Conservation (phyloP, 2,329 filamentous ascomycete species). For the Aureobasidium sp. region DNA sequence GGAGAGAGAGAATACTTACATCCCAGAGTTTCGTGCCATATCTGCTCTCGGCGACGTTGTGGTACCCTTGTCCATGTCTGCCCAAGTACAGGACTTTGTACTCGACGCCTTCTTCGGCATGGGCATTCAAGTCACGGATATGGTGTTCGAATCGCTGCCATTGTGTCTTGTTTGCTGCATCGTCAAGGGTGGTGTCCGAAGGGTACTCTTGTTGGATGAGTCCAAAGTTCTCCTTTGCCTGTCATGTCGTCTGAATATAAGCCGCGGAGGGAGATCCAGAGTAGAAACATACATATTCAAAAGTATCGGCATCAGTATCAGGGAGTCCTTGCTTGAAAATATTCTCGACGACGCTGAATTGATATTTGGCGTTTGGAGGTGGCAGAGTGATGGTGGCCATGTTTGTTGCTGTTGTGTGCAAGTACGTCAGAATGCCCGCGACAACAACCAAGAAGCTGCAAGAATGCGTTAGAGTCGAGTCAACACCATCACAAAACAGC, state of each 20-base stretch:
- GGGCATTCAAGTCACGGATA: conserved; percentile 42
- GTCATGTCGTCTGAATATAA: neutral
- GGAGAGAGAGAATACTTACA: conserved; percentile 7
- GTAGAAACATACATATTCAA: conserved; percentile 53
- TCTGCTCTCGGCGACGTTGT: conserved; percentile 20
- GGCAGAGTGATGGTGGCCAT: conserved; percentile 17
- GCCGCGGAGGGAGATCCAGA: neutral
- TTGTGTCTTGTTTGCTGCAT: conserved; percentile 41
- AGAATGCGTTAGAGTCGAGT: neutral
- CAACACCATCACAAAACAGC: too few species aligned
- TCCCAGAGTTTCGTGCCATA: conserved; percentile 22
- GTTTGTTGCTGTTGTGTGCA: neutral
- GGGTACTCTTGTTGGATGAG: conserved; percentile 53
- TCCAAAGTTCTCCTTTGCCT: conserved; percentile 52
- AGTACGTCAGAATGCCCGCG: neutral
- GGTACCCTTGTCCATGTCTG: conserved; percentile 21
- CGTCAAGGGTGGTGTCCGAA: conserved; percentile 33
- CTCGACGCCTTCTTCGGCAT: conserved; percentile 42
- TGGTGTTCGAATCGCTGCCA: conserved; percentile 60
- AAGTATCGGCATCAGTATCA: conserved; percentile 48
- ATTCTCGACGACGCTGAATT: conserved; percentile 33
- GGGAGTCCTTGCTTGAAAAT: conserved; percentile 59
- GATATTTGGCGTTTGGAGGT: conserved; percentile 17
- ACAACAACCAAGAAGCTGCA: neutral
- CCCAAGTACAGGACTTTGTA: conserved; percentile 21